Evolutionary conservation across 1,284 basidiomycete species (phyloP), one percentile per base, ranked within the genome.

Genomic region (Leccinum angustisporum): DNA sequence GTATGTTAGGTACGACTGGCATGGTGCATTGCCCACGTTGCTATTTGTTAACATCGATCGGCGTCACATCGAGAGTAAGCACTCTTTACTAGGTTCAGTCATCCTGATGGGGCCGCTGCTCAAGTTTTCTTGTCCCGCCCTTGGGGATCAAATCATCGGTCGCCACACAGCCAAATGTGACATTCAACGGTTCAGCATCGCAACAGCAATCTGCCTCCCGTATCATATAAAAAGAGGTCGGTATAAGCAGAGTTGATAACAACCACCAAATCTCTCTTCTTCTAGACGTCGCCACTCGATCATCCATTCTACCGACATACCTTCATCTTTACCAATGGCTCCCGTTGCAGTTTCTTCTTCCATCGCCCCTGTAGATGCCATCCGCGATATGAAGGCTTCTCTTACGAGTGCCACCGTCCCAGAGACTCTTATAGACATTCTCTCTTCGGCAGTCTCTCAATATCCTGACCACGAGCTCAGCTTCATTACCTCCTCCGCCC

Each of bases 401-500:
- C 14, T 65, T 14, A 43, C 56, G 7, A 55, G 38, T 11, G 16
- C 59, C 14, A 4, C 58, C 10, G 14, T 56, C 33, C 58, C 70
- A 18, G 59, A 59, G 51, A 73, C 68, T 8, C 63, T 74, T 5
- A 46, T 70, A 11, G 65, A 73, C 18, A 56, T 75, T 11, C 46
- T 76, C 16, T 60, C 62, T 57, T 63, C 55, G 11, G 71, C 68
- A 0, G 71, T 61, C 16, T 14, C 30, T 7, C 63, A 62, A 9
- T 69, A 74, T 36, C 71, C 75, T 4, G n/a, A 51, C 5, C 75
- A 66, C 33, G 62, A 74, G 10, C 63, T 73, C 27, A 55, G 62
- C 8, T 73, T 73, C 14, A 62, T 73, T 51, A 65, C 74, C 0
- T 75, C 71, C 3, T 75, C 75, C 0, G 70, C 75, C 11, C 72